Base-by-base conservation (phyloP, 140 eudicot species). In the Eryngium alpinum region DNA sequence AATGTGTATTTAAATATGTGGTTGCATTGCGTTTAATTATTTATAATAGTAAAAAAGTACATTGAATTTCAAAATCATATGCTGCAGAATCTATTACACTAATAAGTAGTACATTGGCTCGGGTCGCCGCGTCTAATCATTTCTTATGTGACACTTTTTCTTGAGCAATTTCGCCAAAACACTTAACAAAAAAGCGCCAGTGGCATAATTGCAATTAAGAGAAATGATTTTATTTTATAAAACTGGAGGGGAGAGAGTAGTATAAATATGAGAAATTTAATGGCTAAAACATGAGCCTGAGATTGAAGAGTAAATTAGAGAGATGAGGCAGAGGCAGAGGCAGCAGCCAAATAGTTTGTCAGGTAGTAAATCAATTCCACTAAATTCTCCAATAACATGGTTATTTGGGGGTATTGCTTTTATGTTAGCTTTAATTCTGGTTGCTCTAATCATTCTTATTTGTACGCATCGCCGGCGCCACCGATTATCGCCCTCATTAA, bases 331-430 rank as follows among this genome's bases (percentile, higher is more conserved):
- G 62, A 75, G 49, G 79, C 49, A 51, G 60, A 62, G 16, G 57
- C 51, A 19, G 44, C 49, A n/a, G 24, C 10, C 66, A 51, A 76
- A 29, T 14, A 76, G 13, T 31, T 70, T 70, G 18, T 1, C 75
- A 28, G 33, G n/a, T 29, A 32, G 49, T 70, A 6, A 43, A 31
- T 29, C 32, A 69, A 31, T n/a, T 29, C 46, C 46, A 29, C 51
- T 43, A 65, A 51, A 29, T 27, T 76, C 79, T 27, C 79, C 79
- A 3, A 53, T 76, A 49, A 62, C 79, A 27, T 76, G 59, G 33
- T 29, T 76, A 27, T 76, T 76, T 29, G 79, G 79, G 16, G 17
- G 66, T 17, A 6, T 76, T 28, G 79, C 79, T 33, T 29, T 76
- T 16, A 51, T 76, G 65, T 29, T 76, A 51, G 79, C 65, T 19